phyloP scores from a whole-genome alignment of 2,329 filamentous ascomycete species.

The Colletotrichum musae region DNA sequence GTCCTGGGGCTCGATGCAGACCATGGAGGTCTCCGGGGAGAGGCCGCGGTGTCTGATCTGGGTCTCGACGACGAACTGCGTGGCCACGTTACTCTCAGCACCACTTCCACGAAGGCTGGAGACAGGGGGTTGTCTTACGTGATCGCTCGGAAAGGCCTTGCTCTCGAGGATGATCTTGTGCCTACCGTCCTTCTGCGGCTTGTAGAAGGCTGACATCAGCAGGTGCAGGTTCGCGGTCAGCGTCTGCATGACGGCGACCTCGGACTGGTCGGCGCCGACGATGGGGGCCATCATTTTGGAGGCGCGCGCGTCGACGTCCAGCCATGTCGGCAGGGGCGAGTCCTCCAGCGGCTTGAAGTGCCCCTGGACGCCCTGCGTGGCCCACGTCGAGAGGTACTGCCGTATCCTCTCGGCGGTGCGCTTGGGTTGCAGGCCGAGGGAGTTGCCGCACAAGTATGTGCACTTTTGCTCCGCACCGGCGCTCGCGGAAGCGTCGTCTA shows the following conservation, averaged over 20 bases:
- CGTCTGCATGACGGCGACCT: constrained; percentile 88
- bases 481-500: constrained; percentile 13
- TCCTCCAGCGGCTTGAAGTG: constrained; percentile 81
- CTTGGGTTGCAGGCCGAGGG: constrained; percentile 85
- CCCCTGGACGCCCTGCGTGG: constrained; percentile 82
- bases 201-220: constrained; percentile 86
- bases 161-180: constrained; percentile 87
- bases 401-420: constrained; percentile 70
- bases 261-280: constrained; percentile 77
- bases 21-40: constrained; percentile 74
- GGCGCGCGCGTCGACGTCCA: constrained; percentile 80
- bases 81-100: background rate
- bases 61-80: constrained; percentile 83
- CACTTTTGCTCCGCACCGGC: constrained; percentile 50
- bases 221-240: constrained; percentile 84
- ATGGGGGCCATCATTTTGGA: constrained; percentile 76
- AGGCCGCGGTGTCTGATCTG: constrained; percentile 80
- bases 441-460: constrained; percentile 93
- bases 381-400: constrained; percentile 83
- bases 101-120: too few relatives aligned
- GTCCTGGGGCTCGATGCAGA: constrained; percentile 74
- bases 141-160: constrained; percentile 89
- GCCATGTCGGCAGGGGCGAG: constrained; percentile 77
- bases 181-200: constrained; percentile 66
- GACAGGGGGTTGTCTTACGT: constrained; percentile 61